Evolutionary conservation across 495 filamentous ascomycete genomes (phyloP), one percentile per base, ranked within the genome.

Genomic region (Cercophora newfieldiana): DNA sequence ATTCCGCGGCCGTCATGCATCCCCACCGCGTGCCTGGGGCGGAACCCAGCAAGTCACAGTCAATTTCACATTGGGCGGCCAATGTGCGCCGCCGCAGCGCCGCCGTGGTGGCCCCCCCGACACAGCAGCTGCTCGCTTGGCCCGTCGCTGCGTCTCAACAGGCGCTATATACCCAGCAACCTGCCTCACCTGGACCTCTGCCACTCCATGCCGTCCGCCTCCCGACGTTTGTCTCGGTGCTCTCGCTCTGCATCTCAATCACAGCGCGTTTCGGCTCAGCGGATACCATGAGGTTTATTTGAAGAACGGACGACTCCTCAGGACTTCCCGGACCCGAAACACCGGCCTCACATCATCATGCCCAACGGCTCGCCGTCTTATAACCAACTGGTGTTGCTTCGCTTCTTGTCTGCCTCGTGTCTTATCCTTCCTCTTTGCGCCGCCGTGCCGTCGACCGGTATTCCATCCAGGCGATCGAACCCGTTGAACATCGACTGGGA

Each of bases 121-220:
- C 60, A 63, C 70, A 69, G 70, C 54, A 63, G 64, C 72, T 61
- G 28, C 21, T 48, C 56, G 59, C 57, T 66, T 55, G 44, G 8
- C 44, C 25, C 33, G 54, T 30, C 72, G 60, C 66, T 68, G 72
- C 75, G 79, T 81, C 69, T 82, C 81, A 82, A 76, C 80, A 82
- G 78, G 79, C 80, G 80, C 81, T 83, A 82, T 82, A 83, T 83
- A 82, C 80, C 76, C 78, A 69, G 73, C 70, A 63, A 19, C 37
- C 29, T 63, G 61, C 61, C 61, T 63, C 61, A 63, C 70, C 37
- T 44, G 37, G 37, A 8, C 37, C 37, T 44, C 37, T 44, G 49
- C 67, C 61, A 65, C 68, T 74, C 65, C 67, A 56, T 54, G 63
- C 64, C 63, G 48, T 65, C 51, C 64, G 53, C 66, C 73, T 77